Base-by-base conservation (phyloP, 2,329 filamentous ascomycete species). In the Sporothrix curviconia region DNA sequence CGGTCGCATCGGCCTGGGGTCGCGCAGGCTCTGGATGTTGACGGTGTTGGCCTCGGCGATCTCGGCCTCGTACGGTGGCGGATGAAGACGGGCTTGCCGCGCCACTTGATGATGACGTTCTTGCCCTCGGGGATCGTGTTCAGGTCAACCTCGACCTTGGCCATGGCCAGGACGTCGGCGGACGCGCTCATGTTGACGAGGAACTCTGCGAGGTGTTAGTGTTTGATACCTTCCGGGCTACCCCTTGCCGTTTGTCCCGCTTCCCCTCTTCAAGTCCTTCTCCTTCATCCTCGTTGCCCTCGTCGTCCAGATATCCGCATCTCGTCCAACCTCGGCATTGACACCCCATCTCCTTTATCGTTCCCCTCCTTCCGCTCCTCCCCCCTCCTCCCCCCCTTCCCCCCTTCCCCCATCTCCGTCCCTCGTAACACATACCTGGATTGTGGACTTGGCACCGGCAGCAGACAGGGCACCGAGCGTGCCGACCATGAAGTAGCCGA, bases 61-160 rank as follows among this genome's bases (percentile, higher is more conserved):
- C 80, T 99, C 94, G 70, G 82, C 80, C 69, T 84, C 77, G 94
- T 99, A 72, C 94, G 90, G 87, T 99, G 94, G 75, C 94, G 92
- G 84, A 99, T 91, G 82, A 99, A 99, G 74, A 99, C 91, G 75
- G 94, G 94, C 89, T 99, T 99, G 75, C 94, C 94, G 82, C 94
- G 89, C 94, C 94, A 99, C 82, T 99, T 99, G 83, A 99, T 95
- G 75, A 99, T 95, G 74, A 99, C 94, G 80, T 99, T 99, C 89
- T 97, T 99, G 83, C 94, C 94, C 82, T 97, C 92, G 63, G 94
- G 94, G 69, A 99, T 97, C 64, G 90, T 75, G 69, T 80, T 81
- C 66, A 99, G 87, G 75, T 96, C 90, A 67, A 99, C 88, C 81
- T 99, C 94, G 67, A 99, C 94, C 87, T 99, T 99, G 76, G 94